phyloP scores from a whole-genome alignment of 768 basidiomycete genomes.

The Agaricus bisporus region DNA sequence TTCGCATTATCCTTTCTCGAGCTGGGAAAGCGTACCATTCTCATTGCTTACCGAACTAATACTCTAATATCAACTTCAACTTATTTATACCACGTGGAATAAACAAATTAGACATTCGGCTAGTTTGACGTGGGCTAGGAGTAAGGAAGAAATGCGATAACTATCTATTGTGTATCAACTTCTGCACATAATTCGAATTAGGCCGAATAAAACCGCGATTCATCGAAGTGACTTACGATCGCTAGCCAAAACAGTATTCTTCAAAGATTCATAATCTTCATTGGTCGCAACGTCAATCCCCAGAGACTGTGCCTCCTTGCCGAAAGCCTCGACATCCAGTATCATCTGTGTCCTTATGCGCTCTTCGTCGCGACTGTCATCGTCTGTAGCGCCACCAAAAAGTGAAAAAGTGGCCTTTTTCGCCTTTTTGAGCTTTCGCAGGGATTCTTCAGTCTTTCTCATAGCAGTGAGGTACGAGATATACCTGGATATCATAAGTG shows the following conservation, averaged over 20 bases:
- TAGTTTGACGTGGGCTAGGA: neutral
- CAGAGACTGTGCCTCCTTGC: slow-evolving; percentile 64
- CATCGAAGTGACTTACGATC: slow-evolving; percentile 25
- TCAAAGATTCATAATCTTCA: slow-evolving; percentile 47
- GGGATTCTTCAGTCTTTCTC: slow-evolving; percentile 89
- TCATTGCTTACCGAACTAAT: slow-evolving; percentile 25
- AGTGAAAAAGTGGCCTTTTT: slow-evolving; percentile 76
- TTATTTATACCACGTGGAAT: no score
- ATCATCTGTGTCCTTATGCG: slow-evolving; percentile 80
- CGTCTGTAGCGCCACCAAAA: slow-evolving; percentile 64
- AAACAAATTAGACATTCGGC: neutral
- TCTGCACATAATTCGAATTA: neutral
- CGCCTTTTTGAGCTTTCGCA: slow-evolving; percentile 82
- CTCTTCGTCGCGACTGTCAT: slow-evolving; percentile 74
- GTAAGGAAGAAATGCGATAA: neutral
- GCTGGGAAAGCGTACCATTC: slow-evolving; percentile 57
- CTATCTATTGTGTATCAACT: neutral
- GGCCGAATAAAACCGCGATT: no score
- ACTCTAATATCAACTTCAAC: neutral
- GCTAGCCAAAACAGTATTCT: slow-evolving; percentile 50
- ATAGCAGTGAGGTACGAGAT: slow-evolving; percentile 73
- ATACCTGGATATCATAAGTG: slow-evolving; percentile 44
- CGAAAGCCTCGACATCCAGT: slow-evolving; percentile 81
- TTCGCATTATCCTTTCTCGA: slow-evolving; percentile 43
- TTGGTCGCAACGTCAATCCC: slow-evolving; percentile 56